A percentile compares a stretch with the other conserved stretches of the same genome.
Conservation (phyloP, 495 filamentous ascomycete species). For the Emericellopsis terricola region DNA sequence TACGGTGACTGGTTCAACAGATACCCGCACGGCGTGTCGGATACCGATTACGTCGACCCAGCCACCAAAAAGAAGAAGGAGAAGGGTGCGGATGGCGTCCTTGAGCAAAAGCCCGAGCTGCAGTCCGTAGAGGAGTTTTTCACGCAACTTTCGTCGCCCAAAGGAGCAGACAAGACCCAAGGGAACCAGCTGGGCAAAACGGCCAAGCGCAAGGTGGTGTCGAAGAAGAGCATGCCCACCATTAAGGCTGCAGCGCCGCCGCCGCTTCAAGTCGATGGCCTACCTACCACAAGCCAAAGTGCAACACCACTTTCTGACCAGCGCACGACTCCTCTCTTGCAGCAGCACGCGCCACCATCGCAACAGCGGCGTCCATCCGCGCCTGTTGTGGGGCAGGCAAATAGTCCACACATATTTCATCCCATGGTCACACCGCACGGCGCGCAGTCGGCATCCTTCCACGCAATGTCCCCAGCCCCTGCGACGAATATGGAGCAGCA, state of each 20-base stretch:
- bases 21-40: slow-evolving; percentile 82
- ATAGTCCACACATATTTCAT: slow-evolving; percentile 20
- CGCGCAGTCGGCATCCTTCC: slow-evolving; percentile 21
- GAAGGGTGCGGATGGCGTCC: slow-evolving; percentile 58
- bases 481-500: slow-evolving; percentile 21
- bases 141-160: slow-evolving; percentile 53
- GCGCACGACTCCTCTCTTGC: slow-evolving; percentile 4
- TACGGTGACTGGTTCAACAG: slow-evolving; percentile 97
- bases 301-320: neutral
- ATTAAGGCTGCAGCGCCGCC: no score
- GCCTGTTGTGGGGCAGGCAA: slow-evolving; percentile 15
- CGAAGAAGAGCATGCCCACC: slow-evolving; percentile 24
- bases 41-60: slow-evolving; percentile 67
- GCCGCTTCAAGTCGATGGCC: slow-evolving; percentile 17
- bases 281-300: slow-evolving; percentile 6
- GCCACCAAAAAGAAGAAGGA: slow-evolving; percentile 48
- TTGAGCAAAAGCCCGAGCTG: slow-evolving; percentile 72
- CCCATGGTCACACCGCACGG: no score
- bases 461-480: slow-evolving; percentile 26
- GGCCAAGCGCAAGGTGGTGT: slow-evolving; percentile 26
- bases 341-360: slow-evolving; percentile 13
- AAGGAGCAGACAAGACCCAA: slow-evolving; percentile 19
- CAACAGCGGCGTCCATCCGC: slow-evolving; percentile 23
- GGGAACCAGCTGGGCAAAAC: slow-evolving; percentile 8
- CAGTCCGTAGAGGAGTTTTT: slow-evolving; percentile 96